phyloP scores from a whole-genome alignment of 495 filamentous ascomycete species.

The Penicillium desertorum region DNA sequence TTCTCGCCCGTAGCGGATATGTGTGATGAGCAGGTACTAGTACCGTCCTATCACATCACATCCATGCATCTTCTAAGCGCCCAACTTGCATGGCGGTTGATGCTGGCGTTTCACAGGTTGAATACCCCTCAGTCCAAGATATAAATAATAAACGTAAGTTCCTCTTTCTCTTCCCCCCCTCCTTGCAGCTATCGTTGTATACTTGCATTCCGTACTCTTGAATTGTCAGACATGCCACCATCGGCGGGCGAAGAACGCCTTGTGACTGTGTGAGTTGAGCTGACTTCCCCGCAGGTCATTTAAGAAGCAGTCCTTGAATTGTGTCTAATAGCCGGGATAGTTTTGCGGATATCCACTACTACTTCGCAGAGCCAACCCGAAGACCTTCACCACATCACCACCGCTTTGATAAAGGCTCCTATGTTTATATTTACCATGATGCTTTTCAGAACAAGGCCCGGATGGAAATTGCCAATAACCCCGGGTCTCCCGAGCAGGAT shows the following conservation, averaged over 20 bases:
- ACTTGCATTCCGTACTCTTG: neutral
- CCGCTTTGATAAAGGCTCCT: conserved; percentile 86
- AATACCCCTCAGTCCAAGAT: conserved; percentile 22
- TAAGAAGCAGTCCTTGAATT: neutral
- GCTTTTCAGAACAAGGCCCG: conserved; percentile 64
- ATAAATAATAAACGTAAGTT: conserved; percentile 18
- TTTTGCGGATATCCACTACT: conserved; percentile 89
- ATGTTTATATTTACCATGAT: conserved; percentile 84
- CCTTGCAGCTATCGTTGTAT: neutral
- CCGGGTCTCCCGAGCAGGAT: conserved; percentile 84
- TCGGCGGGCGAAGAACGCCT: conserved; percentile 75
- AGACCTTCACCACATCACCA: conserved; percentile 66
- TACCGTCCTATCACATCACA: conserved; percentile 26
- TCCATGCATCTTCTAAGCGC: conserved; percentile 25
- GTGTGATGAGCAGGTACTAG: conserved; percentile 9
- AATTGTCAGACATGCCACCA: conserved; percentile 62
- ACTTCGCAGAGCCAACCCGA: conserved; percentile 67
- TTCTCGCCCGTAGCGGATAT: conserved; percentile 2
- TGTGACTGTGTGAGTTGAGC: conserved; percentile 68
- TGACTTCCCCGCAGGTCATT: conserved; percentile 26
- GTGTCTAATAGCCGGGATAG: conserved; percentile 43
- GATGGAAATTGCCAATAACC: conserved; percentile 84
- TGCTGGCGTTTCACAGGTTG: conserved; percentile 19
- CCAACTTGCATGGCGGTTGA: conserved; percentile 24
- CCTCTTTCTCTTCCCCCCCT: conserved; percentile 4